Base-by-base conservation (phyloP, 495 filamentous ascomycete species). In the Pyrenula massariospora region DNA sequence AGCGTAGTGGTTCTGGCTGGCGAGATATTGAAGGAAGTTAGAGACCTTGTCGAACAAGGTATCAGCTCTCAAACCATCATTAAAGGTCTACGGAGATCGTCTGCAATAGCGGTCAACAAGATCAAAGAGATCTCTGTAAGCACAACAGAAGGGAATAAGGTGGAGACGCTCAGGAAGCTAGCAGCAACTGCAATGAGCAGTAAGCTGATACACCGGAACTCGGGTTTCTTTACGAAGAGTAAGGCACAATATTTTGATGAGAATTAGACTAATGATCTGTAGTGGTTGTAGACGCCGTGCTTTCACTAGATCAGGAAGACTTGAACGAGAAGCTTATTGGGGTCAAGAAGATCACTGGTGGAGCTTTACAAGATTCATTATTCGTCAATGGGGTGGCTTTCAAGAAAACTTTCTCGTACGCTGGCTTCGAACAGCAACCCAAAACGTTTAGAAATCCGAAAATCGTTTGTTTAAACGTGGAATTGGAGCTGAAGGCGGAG, bases 371-470 rank as follows among this genome's bases (percentile, higher is more conserved):
- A 66, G 93, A 98, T 68, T 95, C 91, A 10, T 82, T 96, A 31
- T 98, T 96, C 74, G 86, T 98, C 62, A 91, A 98, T 69, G 93
- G 93, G 67, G 93, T 98, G 50, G 91, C 93, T 36, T 98, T 98
- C 78, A 98, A 98, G 80, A 98, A 98, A 78, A 98, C 93, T 49
- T 98, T 98, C 74, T 90, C 93, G 47, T 98, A 98, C 67, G 93
- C 93, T 63, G 93, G 93, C 62, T 98, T 98, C 73, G 93, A 98
- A 72, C 93, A 98, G 71, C 93, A 98, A 74, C 93, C 93, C 56
- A 98, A 98, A 72, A 86, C 79, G 36, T 96, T 98, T 76, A 84
- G 76, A 64, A 82, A 96, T 72, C 93, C 93, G 51, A 91, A 88
- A 72, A 94, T 98, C 62, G 85, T 96, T 54, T 96, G 91, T 73